A percentile compares a stretch with the other conserved stretches of the same genome.
Conservation (phyloP, 2,329 filamentous ascomycete genomes). For the Penicillium glabrum region DNA sequence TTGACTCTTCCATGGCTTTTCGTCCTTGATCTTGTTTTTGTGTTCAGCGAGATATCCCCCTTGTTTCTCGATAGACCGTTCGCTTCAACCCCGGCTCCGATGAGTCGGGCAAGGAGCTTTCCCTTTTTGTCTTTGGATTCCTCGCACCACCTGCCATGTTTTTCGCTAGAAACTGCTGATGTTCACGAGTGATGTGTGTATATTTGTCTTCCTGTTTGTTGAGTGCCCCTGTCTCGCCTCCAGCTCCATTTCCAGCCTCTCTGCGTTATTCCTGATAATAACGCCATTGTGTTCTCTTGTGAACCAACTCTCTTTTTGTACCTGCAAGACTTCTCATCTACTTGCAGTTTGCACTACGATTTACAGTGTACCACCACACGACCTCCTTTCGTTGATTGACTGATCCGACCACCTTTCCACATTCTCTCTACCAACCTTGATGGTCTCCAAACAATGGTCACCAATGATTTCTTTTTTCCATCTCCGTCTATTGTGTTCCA, state of each 20-base stretch:
- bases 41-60: constrained; percentile 24
- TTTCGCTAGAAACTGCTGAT: constrained; percentile 24
- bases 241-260: background rate
- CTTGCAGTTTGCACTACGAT: background rate
- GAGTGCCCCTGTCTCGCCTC: background rate
- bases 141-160: background rate
- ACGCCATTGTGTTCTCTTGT: background rate
- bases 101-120: background rate
- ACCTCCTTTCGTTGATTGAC: constrained; percentile 4
- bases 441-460: background rate
- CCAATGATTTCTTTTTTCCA: background rate
- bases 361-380: background rate
- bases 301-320: background rate
- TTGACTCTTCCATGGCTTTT: background rate
- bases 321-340: background rate
- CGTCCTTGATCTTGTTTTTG: constrained; percentile 4
- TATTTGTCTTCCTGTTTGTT: constrained; percentile 19
- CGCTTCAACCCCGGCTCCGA: background rate
- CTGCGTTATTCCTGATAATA: background rate
- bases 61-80: constrained; percentile 22
- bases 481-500: background rate
- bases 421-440: constrained; percentile 13
- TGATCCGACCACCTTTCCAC: constrained; percentile 1
- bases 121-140: background rate
- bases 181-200: constrained; percentile 36